A percentile compares a stretch with the other conserved stretches of the same genome.
These are phyloP conservation scores for Fusarium brevicatenulatum DNA, from an alignment of 2,329 filamentous ascomycete genomes.

Conservation along the genomic window DNA sequence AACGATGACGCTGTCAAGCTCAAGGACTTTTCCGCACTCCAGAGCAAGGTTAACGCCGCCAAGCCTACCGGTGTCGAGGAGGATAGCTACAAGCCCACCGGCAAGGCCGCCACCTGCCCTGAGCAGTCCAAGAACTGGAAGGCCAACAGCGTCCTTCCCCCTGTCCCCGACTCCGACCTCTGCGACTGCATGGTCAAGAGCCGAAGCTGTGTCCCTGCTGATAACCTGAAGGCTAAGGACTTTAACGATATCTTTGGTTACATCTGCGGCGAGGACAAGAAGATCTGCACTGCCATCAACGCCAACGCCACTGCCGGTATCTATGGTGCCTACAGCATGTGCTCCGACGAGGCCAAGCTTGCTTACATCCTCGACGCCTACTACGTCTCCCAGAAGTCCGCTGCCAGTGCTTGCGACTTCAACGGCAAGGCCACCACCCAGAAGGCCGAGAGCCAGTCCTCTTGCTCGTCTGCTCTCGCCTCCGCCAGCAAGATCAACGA, in stretches of 20 bases:
- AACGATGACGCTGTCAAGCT: conserved; percentile 72
- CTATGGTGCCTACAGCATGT: conserved; percentile 85
- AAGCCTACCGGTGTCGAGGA: conserved; percentile 73
- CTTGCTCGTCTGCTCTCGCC: conserved; percentile 68
- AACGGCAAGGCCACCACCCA: conserved; percentile 70
- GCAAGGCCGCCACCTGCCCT: conserved; percentile 79
- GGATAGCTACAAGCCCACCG: conserved; percentile 76
- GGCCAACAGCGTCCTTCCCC: conserved; percentile 74
- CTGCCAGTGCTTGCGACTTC: conserved; percentile 74
- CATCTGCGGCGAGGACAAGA: conserved; percentile 70
- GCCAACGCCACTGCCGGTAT: conserved; percentile 73
- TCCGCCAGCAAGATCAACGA: conserved; percentile 69
- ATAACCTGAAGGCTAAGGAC: conserved; percentile 64
- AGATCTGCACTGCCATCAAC: conserved; percentile 74
- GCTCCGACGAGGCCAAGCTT: conserved; percentile 75
- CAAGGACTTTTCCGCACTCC: conserved; percentile 78
- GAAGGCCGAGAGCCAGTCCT: conserved; percentile 57
- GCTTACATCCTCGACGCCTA: conserved; percentile 79
- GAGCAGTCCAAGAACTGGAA: conserved; percentile 72
- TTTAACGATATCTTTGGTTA: conserved; percentile 77
- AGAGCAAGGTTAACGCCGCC: conserved; percentile 74
- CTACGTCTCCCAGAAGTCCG: conserved; percentile 67
- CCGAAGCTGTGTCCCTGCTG: conserved; percentile 74
- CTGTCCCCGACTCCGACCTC: conserved; percentile 78
- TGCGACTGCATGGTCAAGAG: conserved; percentile 88